Conservation (phyloP, 2,329 filamentous ascomycete species). For the Dendryphion nanum region DNA sequence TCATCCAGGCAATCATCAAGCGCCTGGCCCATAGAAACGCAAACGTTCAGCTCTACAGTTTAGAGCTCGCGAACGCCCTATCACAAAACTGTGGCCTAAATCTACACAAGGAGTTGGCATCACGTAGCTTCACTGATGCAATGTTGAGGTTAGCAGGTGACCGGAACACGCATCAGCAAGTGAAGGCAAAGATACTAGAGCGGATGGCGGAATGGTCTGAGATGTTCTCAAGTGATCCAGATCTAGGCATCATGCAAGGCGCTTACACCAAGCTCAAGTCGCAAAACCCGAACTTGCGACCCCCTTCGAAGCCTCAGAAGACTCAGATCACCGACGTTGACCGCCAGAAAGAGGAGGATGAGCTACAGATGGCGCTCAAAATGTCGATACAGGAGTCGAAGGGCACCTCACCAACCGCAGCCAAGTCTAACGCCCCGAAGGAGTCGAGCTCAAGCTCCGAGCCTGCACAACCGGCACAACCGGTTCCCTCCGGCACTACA, state of each 20-base stretch:
- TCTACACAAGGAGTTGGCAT: conserved; percentile 87
- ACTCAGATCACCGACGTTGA: conserved; percentile 86
- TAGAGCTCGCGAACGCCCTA: conserved; percentile 84
- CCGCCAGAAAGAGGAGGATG: conserved; percentile 92
- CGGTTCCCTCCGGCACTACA: conserved; percentile 78
- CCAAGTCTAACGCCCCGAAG: conserved; percentile 43
- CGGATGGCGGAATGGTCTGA: conserved; percentile 95
- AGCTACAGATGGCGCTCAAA: conserved; percentile 92
- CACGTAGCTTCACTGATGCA: conserved; percentile 90
- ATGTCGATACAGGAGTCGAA: conserved; percentile 87
- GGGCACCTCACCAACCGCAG: conserved; percentile 38
- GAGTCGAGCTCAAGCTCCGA: conserved; percentile 24
- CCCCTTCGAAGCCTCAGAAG: conserved; percentile 92
- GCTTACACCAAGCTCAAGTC: conserved; percentile 85
- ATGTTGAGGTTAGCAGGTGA: conserved; percentile 88
- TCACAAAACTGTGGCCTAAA: conserved; percentile 86
- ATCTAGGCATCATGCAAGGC: conserved; percentile 96
- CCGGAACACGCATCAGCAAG: conserved; percentile 90
- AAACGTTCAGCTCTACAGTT: conserved; percentile 92
- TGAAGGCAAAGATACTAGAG: conserved; percentile 96
- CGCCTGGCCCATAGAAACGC: conserved; percentile 89
- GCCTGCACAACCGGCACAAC: conserved; percentile 49
- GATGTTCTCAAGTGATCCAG: conserved; percentile 86
- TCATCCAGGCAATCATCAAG: conserved; percentile 86
- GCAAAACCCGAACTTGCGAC: conserved; percentile 80